Evolutionary conservation across 495 filamentous ascomycete genomes (phyloP).

Genomic region (Talaromyces nanjingensis): DNA sequence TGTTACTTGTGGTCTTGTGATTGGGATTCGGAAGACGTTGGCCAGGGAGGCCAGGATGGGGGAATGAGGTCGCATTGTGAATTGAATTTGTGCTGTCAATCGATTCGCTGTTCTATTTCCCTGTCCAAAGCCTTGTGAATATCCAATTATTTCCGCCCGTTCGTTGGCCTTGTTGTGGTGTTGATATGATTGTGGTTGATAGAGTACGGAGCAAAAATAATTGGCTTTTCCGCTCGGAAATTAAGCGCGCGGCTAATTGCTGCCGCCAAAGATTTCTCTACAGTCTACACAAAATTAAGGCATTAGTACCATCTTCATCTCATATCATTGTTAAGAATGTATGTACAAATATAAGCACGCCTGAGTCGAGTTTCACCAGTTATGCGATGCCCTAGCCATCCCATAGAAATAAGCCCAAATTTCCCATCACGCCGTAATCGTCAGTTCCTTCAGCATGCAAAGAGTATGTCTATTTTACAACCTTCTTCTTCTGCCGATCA

Average conservation of each 20-base stretch:
- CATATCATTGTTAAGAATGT: not conserved
- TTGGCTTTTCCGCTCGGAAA: not conserved
- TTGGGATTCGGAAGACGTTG: slow-evolving; percentile 37
- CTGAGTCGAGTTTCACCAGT: not conserved
- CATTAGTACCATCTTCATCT: not conserved
- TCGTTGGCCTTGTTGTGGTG: not conserved
- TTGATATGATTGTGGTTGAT: not conserved
- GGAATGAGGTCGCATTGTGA: slow-evolving; percentile 31
- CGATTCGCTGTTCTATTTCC: not conserved
- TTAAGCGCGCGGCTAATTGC: slow-evolving; percentile 2
- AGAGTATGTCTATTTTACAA: slow-evolving; percentile 9
- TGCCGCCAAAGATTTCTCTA: not conserved
- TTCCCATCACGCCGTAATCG: not conserved
- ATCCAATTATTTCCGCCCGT: not conserved
- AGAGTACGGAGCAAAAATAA: not conserved
- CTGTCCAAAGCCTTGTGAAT: not conserved
- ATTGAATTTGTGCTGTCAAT: not conserved
- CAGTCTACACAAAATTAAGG: not conserved
- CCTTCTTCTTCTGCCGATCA: slow-evolving; percentile 35
- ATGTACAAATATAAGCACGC: not conserved
- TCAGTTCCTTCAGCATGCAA: not conserved
- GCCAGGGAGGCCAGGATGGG: slow-evolving; percentile 39
- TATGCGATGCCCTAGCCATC: not conserved
- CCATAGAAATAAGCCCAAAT: not conserved
- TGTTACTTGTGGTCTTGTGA: slow-evolving; percentile 19